phyloP scores from a whole-genome alignment of 1,284 basidiomycete species.

The Leccinum glutinopallens region DNA sequence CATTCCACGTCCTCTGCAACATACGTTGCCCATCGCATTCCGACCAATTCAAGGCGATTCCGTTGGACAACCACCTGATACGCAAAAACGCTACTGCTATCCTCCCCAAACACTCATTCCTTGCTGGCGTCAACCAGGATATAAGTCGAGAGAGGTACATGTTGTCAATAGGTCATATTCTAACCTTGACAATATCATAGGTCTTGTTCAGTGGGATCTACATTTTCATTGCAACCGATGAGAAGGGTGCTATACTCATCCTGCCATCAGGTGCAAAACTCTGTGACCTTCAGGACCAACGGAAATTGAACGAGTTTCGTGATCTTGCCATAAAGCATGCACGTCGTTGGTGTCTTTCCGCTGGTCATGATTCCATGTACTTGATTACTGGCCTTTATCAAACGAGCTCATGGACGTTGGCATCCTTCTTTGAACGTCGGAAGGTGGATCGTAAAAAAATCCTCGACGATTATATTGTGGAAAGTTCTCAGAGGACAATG shows the following conservation, averaged over 20 bases:
- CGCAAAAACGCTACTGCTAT: background rate
- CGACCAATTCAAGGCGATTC: background rate
- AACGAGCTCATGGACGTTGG: background rate
- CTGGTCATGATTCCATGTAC: background rate
- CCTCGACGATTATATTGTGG: background rate
- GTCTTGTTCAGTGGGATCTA: background rate
- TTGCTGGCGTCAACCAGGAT: background rate
- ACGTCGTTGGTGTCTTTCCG: background rate
- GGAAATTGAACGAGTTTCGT: background rate
- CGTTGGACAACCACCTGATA: background rate
- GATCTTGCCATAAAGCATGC: background rate
- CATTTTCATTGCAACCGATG: background rate
- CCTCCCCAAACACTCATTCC: background rate
- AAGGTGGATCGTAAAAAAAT: background rate
- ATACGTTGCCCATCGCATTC: background rate
- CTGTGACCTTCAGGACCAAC: background rate
- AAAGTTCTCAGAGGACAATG: too few species aligned
- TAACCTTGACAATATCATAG: background rate
- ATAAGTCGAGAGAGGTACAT: background rate
- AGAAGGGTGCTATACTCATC: background rate
- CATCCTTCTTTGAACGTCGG: background rate
- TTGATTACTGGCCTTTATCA: background rate
- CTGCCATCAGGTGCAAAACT: background rate
- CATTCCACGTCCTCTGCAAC: background rate
- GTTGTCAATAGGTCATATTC: background rate